Evolutionary conservation across 306 rosid species (phyloP), one percentile per base, ranked within the genome.

Genomic region (Dicorynia guianensis): DNA sequence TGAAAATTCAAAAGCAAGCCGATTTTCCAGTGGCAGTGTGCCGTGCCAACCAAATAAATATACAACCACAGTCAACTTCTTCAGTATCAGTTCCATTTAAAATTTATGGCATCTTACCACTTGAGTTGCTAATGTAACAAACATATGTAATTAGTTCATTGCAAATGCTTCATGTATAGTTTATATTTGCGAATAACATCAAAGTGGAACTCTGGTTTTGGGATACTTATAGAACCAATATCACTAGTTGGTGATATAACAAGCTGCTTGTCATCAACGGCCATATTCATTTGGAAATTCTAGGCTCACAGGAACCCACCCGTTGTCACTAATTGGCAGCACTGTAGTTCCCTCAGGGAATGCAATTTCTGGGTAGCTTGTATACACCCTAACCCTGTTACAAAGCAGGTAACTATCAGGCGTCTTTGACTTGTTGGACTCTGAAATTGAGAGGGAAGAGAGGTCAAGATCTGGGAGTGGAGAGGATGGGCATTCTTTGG

Each of bases 341-440:
- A 86, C 61, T 11, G 71, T 80, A 5, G 65, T 64, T 48, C 58
- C 72, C 40, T 80, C 39, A 6, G 85, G 83, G 33, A 82, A 50
- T 44, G 72, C 66, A 65, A 59, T 11, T 64, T 82, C 72, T 9
- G 89, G 89, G 40, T 48, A 81, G 57, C 78, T 20, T 57, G 80
- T 59, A 56, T 89, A 80, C 71, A 85, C 84, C 72, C 88, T 86
- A 48, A 84, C 63, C 71, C 71, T 85, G 88, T 78, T 67, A 79
- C 83, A 78, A 0, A 82, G 72, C 60, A 82, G 65, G 78, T 76
- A 81, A 72, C 80, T 75, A 50, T 46, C 67, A 9, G 38, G 13
- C 19, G 44, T 34, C 25, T 54, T 60, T 58, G 40, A 35, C 63
- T 14, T 71, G 72, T 61, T 80, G 11, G 82, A 40, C 61, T 74